A percentile compares a stretch with the other conserved stretches of the same genome.
Evolutionary conservation across 805 yeast species (phyloP).

Genomic region (Monosporozyma servazzii): DNA sequence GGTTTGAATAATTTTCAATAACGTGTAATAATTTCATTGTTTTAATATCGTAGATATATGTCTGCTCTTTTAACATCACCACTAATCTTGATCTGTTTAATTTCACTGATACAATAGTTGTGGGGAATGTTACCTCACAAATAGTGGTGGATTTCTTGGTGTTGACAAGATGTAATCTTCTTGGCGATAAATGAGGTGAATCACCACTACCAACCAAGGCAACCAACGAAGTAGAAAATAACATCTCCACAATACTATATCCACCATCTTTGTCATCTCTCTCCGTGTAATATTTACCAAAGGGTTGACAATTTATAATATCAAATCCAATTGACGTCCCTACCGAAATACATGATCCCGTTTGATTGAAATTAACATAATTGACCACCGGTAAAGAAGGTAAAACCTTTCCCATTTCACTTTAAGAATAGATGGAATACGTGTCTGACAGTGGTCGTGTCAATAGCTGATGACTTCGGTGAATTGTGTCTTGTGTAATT

Average conservation of each 20-base stretch:
- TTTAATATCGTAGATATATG: slow-evolving; percentile 63
- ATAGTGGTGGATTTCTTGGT: slow-evolving; percentile 54
- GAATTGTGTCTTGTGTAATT: not conserved
- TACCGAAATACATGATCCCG: slow-evolving; percentile 59
- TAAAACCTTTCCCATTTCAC: not conserved
- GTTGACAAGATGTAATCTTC: slow-evolving; percentile 73
- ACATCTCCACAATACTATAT: slow-evolving; percentile 63
- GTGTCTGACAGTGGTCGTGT: not conserved
- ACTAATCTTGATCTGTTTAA: slow-evolving; percentile 57
- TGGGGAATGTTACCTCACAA: slow-evolving; percentile 65
- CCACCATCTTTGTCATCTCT: slow-evolving; percentile 37
- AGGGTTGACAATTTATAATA: slow-evolving; percentile 63
- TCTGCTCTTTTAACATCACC: slow-evolving; percentile 54
- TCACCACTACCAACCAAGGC: slow-evolving; percentile 71
- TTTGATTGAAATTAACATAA: slow-evolving; percentile 64
- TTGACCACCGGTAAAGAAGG: slow-evolving; percentile 16
- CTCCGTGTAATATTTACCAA: slow-evolving; percentile 43
- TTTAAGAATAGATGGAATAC: not conserved
- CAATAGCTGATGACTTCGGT: not conserved
- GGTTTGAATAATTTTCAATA: slow-evolving; percentile 37
- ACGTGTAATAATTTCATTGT: slow-evolving; percentile 57
- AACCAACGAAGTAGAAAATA: slow-evolving; percentile 60
- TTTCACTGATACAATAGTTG: slow-evolving; percentile 49
- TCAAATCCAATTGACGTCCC: slow-evolving; percentile 57
- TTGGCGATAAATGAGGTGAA: slow-evolving; percentile 59